Evolutionary conservation across 306 rosid species (phyloP).

Genomic region (Cucurbita maxima): DNA sequence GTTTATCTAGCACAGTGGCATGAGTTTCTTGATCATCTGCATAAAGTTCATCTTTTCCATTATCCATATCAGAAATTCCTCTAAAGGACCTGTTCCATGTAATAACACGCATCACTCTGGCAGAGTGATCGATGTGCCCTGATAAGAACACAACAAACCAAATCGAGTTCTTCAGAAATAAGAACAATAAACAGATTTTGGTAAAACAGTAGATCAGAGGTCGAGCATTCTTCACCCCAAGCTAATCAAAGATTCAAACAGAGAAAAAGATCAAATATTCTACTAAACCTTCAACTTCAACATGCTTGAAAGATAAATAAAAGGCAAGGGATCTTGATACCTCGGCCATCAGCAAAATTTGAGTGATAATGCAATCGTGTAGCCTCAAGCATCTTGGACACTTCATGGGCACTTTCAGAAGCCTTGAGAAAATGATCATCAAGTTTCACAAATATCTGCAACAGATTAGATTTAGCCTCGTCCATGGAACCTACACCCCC

Average conservation of each 20-base stretch:
- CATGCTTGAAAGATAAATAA: not conserved
- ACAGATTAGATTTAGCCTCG: conserved; percentile 21
- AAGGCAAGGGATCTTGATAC: conserved; percentile 13
- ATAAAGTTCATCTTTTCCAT: conserved; percentile 59
- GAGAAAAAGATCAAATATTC: not conserved
- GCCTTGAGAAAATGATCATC: conserved; percentile 87
- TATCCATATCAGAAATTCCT: conserved; percentile 37
- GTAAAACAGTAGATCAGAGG: not conserved
- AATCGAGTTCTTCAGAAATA: not conserved
- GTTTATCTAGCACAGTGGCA: conserved; percentile 76
- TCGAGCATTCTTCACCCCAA: not conserved
- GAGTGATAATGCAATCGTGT: conserved; percentile 86
- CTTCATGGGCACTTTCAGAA: conserved; percentile 80
- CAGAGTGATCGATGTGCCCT: conserved; percentile 96
- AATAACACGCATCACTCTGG: conserved; percentile 78
- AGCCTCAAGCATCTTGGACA: conserved; percentile 94
- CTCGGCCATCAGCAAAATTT: conserved; percentile 86
- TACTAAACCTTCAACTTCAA: not conserved
- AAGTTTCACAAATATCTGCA: conserved; percentile 32
- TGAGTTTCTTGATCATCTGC: conserved; percentile 77
- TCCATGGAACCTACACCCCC: conserved; percentile 16
- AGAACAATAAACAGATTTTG: not conserved
- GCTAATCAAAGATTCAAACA: not conserved
- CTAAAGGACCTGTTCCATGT: conserved; percentile 85
- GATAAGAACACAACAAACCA: not conserved